Evolutionary conservation across 164 flowering plant genomes (phyloP).

Genomic region (Euptelea pleiosperma): DNA sequence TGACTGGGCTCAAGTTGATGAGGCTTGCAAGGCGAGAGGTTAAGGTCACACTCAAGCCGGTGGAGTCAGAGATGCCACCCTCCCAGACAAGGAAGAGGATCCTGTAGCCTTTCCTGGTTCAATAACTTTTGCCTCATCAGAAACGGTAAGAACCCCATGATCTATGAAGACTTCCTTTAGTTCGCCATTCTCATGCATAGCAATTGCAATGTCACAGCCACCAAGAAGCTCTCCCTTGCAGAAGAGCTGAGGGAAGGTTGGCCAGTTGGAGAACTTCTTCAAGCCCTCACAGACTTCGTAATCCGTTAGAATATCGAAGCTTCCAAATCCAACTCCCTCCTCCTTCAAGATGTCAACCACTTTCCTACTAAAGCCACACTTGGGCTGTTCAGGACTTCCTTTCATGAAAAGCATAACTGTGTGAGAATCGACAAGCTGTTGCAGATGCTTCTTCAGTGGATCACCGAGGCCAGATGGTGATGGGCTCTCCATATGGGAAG

Average conservation of each 20-base stretch:
- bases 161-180: slow-evolving; percentile 64
- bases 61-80: slow-evolving; percentile 50
- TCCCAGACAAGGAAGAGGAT: slow-evolving; percentile 16
- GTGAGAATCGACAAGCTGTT: slow-evolving; percentile 60
- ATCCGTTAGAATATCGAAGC: slow-evolving; percentile 78
- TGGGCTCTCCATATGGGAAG: slow-evolving; percentile 24
- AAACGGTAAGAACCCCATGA: slow-evolving; percentile 42
- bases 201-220: slow-evolving; percentile 77
- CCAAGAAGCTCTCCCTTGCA: slow-evolving; percentile 94
- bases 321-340: slow-evolving; percentile 78
- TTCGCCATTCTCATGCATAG: slow-evolving; percentile 94
- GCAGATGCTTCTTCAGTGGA: slow-evolving; percentile 44
- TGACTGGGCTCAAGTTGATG: slow-evolving; percentile 59
- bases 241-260: slow-evolving; percentile 91
- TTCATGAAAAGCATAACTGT: slow-evolving; percentile 90
- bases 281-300: slow-evolving; percentile 83
- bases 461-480: slow-evolving; percentile 28
- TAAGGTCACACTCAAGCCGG: slow-evolving; percentile 53
- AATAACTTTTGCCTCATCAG: slow-evolving; percentile 19
- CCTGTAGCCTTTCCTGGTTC: slow-evolving; percentile 18
- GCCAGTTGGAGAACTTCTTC: slow-evolving; percentile 88
- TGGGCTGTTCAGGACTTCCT: slow-evolving; percentile 80
- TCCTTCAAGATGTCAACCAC: slow-evolving; percentile 71
- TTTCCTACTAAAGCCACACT: slow-evolving; percentile 86
- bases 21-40: slow-evolving; percentile 49